Base-by-base conservation (phyloP, 495 filamentous ascomycete species). In the Podospora bellae-mahoneyi region DNA sequence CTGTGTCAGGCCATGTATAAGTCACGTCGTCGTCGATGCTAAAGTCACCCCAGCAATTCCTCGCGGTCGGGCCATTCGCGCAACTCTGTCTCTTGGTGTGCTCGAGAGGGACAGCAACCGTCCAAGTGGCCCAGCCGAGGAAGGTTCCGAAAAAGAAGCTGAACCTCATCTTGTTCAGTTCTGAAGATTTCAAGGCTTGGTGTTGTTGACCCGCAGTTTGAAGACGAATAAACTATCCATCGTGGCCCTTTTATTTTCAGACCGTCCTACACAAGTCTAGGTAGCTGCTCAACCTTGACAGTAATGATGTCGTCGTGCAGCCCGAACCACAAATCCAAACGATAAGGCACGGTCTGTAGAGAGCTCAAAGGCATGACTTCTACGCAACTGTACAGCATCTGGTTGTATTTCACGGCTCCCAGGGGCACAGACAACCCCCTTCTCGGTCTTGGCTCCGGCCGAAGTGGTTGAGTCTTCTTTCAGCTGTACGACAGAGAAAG, bases 21-120 rank as follows among this genome's bases (percentile, higher is more conserved):
- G 34, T 65, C 34, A 62, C 44, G 61, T 73, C 66, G 19, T 56
- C 53, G 60, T 64, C 63, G 60, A 71, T 67, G 64, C 34, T 62
- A 54, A 57, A 69, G 59, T 67, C 58, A 7, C 71, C 71, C 71
- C 69, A 71, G 64, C 71, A 73, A 18, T 61, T 44, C 19, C 71
- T 56, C 27, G 69, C 66, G 1, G 58, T 73, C 1, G 71, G 48
- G 1, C 26, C 62, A 48, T 73, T 73, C 30, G 53, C 60, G 48
- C 68, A 66, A 10, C 59, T 55, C 10, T 23, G 39, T 55, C 62
- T 68, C 67, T 65, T 68, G 7, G 39, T 10, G 15, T 48, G 39
- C 39, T 48, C 39, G 13, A 48, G 39, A 48, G 39, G 39, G 9
- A 10, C 39, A 10, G 39, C 39, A 48, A 18, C 15, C 39, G 9